Evolutionary conservation across 164 flowering plant species (phyloP), one percentile per base, ranked within the genome.

Genomic region (Vitis amurensis): DNA sequence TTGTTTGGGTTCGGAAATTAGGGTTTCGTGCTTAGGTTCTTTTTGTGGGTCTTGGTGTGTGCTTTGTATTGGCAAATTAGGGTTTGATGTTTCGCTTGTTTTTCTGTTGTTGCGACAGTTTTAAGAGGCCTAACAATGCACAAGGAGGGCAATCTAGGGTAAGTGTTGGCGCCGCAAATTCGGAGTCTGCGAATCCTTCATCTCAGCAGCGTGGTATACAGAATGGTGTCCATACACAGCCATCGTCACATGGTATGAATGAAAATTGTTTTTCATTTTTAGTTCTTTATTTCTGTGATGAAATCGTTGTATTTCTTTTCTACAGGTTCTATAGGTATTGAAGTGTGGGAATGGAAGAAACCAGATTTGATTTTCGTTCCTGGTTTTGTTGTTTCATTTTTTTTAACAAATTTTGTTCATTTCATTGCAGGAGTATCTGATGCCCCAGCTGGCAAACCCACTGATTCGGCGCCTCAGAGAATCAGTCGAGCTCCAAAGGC

Each of bases 101-200:
- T 62, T 37, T 59, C 44, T 37, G 44, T 10, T 27, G 11, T 31
- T 57, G 52, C 60, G 29, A 55, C 58, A 89, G 95, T 70, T 80
- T 70, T 71, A 90, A 79, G 82, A 88, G 86, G 80, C 44, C 82
- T 64, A 79, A 68, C 69, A 81, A 85, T 91, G 95, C 85, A 55
- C 99, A 88, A 79, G 90, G 90, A 71, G 90, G 80, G 50, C 90
- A 90, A 55, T 56, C 86, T 55, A 83, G 86, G 83, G 76, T 55
- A 48, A 77, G 67, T 52, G 60, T 60, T 9, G 56, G 74, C 8
- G 57, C 76, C 70, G 71, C 71, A 66, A 82, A 73, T 73, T 62
- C 76, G 9, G 87, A 80, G 50, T 47, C 86, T 61, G 50, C 27
- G 61, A 61, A 68, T 77, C 70, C 67, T 50, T 17, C 80, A 30